phyloP scores from a whole-genome alignment of 179 eudicot species.

The Patellifolia procumbens region DNA sequence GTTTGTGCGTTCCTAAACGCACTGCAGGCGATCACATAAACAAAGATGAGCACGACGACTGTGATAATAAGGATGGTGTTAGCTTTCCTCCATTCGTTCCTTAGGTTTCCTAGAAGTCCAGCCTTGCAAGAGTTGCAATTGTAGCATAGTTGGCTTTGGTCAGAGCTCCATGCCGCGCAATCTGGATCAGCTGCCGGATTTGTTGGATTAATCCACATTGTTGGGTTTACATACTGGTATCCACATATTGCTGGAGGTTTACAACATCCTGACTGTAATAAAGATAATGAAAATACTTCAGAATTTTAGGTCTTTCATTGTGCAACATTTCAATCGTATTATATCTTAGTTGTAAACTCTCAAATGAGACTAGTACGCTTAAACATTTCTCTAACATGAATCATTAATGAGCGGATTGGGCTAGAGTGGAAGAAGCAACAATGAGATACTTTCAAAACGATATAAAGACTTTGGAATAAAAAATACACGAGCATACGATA shows the following conservation, averaged over 20 bases:
- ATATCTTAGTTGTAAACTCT: no score
- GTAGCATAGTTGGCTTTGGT: constrained; percentile 84
- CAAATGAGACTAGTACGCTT: no score
- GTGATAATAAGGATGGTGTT: constrained; percentile 70
- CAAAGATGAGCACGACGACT: constrained; percentile 76
- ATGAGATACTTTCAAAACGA: no score
- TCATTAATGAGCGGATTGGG: no score
- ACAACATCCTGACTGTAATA: constrained; percentile 89
- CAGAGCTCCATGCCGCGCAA: constrained; percentile 76
- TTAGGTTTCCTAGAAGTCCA: constrained; percentile 81
- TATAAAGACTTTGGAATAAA: no score
- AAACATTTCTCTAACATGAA: no score
- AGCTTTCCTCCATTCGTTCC: constrained; percentile 83
- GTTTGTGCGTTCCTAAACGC: constrained; percentile 86
- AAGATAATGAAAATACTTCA: not conserved
- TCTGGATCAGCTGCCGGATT: constrained; percentile 61
- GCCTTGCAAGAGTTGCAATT: constrained; percentile 88
- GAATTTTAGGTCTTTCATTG: not conserved
- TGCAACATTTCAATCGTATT: not conserved
- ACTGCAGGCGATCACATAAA: constrained; percentile 84
- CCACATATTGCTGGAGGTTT: constrained; percentile 89
- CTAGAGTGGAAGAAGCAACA: no score
- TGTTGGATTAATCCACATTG: constrained; percentile 68
- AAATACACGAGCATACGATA: no score
- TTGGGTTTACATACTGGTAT: constrained; percentile 76